These are phyloP conservation scores for Malus hybrid DNA, from an alignment of 331 rosid genomes.

Conservation along the genomic window DNA sequence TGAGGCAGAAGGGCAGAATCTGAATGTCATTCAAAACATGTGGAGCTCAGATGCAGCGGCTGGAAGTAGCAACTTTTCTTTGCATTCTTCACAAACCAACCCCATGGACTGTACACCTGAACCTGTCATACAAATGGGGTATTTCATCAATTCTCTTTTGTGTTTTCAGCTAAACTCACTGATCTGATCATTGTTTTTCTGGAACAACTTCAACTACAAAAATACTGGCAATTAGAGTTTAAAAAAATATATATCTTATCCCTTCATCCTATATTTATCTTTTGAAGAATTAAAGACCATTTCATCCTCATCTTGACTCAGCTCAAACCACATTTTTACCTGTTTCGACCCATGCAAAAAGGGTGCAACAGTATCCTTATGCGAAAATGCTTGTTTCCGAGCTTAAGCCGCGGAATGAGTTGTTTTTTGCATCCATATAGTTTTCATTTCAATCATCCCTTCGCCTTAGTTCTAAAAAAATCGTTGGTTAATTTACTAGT, in stretches of 20 bases:
- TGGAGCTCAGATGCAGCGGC: conserved; percentile 48
- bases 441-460: too few species aligned
- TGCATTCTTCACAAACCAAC: conserved; percentile 48
- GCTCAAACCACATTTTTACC: neutral
- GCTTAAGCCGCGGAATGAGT: too few species aligned
- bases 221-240: neutral
- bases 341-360: neutral
- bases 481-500: too few species aligned
- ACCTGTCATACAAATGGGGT: conserved; percentile 82
- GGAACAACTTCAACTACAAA: neutral
- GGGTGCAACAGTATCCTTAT: neutral
- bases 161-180: neutral
- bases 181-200: neutral
- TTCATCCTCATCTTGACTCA: too few species aligned
- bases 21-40: conserved; percentile 49
- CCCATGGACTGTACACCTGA: conserved; percentile 50
- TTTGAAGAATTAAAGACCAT: too few species aligned
- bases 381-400: too few species aligned
- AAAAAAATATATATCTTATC: too few species aligned
- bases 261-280: too few species aligned
- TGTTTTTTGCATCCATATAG: too few species aligned
- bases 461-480: too few species aligned
- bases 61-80: conserved; percentile 38
- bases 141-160: conserved; percentile 3
- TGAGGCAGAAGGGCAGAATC: conserved; percentile 61